Evolutionary conservation across 371 early-diverging fungal genomes (phyloP).

Genomic region (Lichtheimia ramosa): DNA sequence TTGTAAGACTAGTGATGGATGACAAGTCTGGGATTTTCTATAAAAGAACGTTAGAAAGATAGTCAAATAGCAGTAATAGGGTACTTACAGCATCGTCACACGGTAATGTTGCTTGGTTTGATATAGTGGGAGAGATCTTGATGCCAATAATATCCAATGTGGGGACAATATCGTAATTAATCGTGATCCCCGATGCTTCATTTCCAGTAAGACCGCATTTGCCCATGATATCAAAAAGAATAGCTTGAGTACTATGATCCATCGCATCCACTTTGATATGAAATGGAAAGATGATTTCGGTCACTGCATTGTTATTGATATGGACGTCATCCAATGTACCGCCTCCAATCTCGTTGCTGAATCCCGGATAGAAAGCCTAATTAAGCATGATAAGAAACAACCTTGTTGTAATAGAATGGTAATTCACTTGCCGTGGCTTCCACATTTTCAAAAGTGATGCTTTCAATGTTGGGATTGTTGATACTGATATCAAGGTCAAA

Average conservation of each 20-base stretch:
- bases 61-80: not conserved
- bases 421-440: constrained; percentile 50
- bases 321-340: constrained; percentile 43
- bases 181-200: constrained; percentile 22
- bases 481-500: constrained; percentile 44
- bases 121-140: constrained; percentile 18
- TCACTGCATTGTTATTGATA: constrained; percentile 40
- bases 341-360: constrained; percentile 47
- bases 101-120: constrained; percentile 11
- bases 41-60: not conserved
- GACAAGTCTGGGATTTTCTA: constrained; percentile 5
- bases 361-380: constrained; percentile 60
- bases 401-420: not conserved
- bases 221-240: constrained; percentile 44
- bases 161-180: constrained; percentile 48
- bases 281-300: constrained; percentile 52
- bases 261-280: constrained; percentile 30
- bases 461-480: constrained; percentile 54
- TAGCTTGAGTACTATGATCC: constrained; percentile 34
- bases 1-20: not conserved
- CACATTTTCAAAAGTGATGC: constrained; percentile 54
- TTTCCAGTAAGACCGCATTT: constrained; percentile 44
- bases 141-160: constrained; percentile 22
- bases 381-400: not conserved
- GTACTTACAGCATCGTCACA: constrained; percentile 16